Base-by-base conservation (phyloP, 2,329 filamentous ascomycete species). In the Microdochium trichocladiopsis region DNA sequence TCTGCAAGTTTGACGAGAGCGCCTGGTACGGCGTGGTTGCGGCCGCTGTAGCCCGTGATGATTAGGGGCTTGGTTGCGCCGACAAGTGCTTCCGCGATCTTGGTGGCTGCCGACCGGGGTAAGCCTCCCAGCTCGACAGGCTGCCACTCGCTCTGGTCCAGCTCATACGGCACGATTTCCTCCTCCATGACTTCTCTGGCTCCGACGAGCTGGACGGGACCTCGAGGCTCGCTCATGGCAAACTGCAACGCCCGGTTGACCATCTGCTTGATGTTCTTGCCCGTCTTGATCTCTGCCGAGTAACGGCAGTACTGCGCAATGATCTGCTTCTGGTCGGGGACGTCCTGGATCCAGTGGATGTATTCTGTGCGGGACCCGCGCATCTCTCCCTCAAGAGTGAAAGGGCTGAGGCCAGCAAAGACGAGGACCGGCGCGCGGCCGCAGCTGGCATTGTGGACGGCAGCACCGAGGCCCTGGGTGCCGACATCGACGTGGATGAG, bases 241-340 rank as follows among this genome's bases (percentile, higher is more conserved):
- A 94, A 95, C 59, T 90, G 88, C 52, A 95, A 68, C 0, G 90
- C 90, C 1, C 90, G 84, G 63, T 90, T 90, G 55, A 95, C 88
- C 71, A 95, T 85, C 72, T 95, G 90, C 75, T 95, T 95, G 55
- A 95, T 82, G 62, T 95, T 95, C 63, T 81, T 81, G 16, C 89
- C 90, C 2, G 87, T 86, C 72, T 91, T 92, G 67, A 95, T 84
- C 72, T 95, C 91, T 3, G 78, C 89, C 0, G 85, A 73, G 63
- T 94, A 95, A 10, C 90, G 80, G 66, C 91, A 95, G 68, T 95
- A 95, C 71, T 95, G 90, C 0, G 81, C 75, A 3, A 95, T 74
- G 54, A 95, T 92, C 61, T 84, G 79, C 66, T 87, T 89, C 66
- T 93, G 89, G 61, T 93, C 87, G 0, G 86, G 88, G 2, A 91